Evolutionary conservation across 2,329 filamentous ascomycete genomes (phyloP).

Genomic region (Rachicladosporium sp.): DNA sequence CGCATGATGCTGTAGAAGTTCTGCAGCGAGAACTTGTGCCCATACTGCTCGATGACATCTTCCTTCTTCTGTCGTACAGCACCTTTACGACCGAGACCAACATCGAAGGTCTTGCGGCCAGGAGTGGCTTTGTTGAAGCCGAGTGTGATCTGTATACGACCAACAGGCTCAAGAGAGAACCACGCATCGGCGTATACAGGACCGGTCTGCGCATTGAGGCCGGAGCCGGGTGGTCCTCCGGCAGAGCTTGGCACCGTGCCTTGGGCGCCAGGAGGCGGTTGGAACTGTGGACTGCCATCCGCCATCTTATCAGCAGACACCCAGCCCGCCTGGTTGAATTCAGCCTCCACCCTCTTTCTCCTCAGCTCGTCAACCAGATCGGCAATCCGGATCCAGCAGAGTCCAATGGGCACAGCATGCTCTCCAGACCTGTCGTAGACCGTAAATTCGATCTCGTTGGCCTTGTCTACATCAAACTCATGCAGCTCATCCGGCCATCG

Average conservation of each 20-base stretch:
- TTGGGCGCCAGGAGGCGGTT: conserved; percentile 33
- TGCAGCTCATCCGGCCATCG: conserved; percentile 86
- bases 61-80: conserved; percentile 96
- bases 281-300: conserved; percentile 43
- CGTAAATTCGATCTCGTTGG: conserved; percentile 94
- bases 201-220: conserved; percentile 39
- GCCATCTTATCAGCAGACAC: conserved; percentile 94
- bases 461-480: conserved; percentile 90
- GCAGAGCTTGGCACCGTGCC: conserved; percentile 25
- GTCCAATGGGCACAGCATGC: conserved; percentile 79
- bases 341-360: conserved; percentile 90
- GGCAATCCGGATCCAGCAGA: conserved; percentile 93
- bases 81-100: conserved; percentile 86
- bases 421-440: conserved; percentile 92
- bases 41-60: conserved; percentile 95
- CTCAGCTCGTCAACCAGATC: conserved; percentile 97
- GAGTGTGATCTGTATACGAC: conserved; percentile 80
- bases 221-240: conserved; percentile 26
- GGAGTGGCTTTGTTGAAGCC: conserved; percentile 86
- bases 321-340: conserved; percentile 91
- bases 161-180: conserved; percentile 96
- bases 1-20: conserved; percentile 99
- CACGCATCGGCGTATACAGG: conserved; percentile 67
- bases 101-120: conserved; percentile 69
- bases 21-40: conserved; percentile 96